A percentile compares a stretch with the other conserved stretches of the same genome.
phyloP scores from a whole-genome alignment of 2,329 filamentous ascomycete species.

The Pseudovirgaria hyperparasitica region DNA sequence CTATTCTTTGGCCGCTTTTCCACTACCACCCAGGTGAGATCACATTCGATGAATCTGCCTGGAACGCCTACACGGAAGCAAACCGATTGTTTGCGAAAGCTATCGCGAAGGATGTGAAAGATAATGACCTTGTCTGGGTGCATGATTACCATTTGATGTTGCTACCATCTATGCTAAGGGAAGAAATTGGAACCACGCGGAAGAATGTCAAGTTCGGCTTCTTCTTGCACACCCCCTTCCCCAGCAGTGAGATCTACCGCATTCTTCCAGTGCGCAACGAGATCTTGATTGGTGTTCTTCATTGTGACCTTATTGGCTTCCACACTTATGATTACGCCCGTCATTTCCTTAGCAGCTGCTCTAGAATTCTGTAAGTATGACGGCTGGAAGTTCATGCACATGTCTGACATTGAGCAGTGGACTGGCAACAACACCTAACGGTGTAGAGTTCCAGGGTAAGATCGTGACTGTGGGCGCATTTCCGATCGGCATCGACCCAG shows the following conservation, averaged over 20 bases:
- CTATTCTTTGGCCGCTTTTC: conserved; percentile 96
- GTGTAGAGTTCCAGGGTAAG: conserved; percentile 79
- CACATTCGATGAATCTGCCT: conserved; percentile 89
- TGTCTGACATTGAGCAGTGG: conserved; percentile 28
- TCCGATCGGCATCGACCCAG: conserved; percentile 93
- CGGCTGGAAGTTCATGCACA: neutral
- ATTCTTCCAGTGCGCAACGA: conserved; percentile 88
- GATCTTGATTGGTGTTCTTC: conserved; percentile 73
- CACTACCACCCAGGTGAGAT: conserved; percentile 98
- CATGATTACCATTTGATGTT: conserved; percentile 99
- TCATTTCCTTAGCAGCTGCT: conserved; percentile 92
- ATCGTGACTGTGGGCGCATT: conserved; percentile 89
- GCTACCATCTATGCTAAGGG: conserved; percentile 84
- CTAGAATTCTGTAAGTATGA: conserved; percentile 65
- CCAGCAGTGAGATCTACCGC: conserved; percentile 91
- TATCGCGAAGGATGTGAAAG: conserved; percentile 74
- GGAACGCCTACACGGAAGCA: conserved; percentile 85
- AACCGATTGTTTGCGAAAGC: conserved; percentile 86
- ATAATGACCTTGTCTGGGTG: conserved; percentile 93
- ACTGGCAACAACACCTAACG: conserved; percentile 75
- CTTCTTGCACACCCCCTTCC: conserved; percentile 95
- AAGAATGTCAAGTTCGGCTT: conserved; percentile 97
- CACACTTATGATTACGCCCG: conserved; percentile 99
- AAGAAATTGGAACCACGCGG: conserved; percentile 67
- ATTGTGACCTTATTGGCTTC: conserved; percentile 93